Percentiles rank a stretch among this genome's conserved stretches.
These are phyloP conservation scores for Alternaria tenuissima DNA, from an alignment of 2,329 filamentous ascomycete genomes.

Conservation along the genomic window DNA sequence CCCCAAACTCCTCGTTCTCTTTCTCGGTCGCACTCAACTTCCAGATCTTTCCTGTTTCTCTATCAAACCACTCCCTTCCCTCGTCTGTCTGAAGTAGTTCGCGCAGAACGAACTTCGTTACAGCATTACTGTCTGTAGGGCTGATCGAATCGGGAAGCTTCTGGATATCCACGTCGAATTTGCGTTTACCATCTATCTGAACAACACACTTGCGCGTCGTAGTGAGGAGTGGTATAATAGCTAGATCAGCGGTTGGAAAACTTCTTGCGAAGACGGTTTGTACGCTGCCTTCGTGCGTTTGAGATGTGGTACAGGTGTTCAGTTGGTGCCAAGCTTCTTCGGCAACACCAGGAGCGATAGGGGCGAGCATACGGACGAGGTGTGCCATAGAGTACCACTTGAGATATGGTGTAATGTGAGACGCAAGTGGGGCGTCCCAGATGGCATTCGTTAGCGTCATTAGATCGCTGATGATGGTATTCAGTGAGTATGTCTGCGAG, in stretches of 20 bases:
- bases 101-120: conserved; percentile 67
- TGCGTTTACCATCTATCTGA: conserved; percentile 81
- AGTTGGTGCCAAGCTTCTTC: conserved; percentile 81
- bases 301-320: conserved; percentile 20
- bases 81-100: conserved; percentile 69
- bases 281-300: background rate
- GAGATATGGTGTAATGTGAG: conserved; percentile 55
- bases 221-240: conserved; percentile 62
- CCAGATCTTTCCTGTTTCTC: conserved; percentile 45
- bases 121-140: conserved; percentile 38
- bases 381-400: conserved; percentile 60
- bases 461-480: conserved; percentile 83
- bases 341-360: conserved; percentile 79
- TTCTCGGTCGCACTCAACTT: conserved; percentile 21
- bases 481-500: conserved; percentile 76
- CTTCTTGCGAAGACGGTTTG: conserved; percentile 55
- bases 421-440: conserved; percentile 35
- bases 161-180: conserved; percentile 71
- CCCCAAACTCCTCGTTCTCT: conserved; percentile 3
- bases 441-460: conserved; percentile 79
- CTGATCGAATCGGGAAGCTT: conserved; percentile 51
- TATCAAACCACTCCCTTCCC: conserved; percentile 63
- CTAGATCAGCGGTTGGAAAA: conserved; percentile 65
- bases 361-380: conserved; percentile 77
- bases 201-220: conserved; percentile 69